Percentiles rank a stretch among this genome's conserved stretches.
Conservation (phyloP, 148 eudicot genomes). For the Rhododendron williamsianum region DNA sequence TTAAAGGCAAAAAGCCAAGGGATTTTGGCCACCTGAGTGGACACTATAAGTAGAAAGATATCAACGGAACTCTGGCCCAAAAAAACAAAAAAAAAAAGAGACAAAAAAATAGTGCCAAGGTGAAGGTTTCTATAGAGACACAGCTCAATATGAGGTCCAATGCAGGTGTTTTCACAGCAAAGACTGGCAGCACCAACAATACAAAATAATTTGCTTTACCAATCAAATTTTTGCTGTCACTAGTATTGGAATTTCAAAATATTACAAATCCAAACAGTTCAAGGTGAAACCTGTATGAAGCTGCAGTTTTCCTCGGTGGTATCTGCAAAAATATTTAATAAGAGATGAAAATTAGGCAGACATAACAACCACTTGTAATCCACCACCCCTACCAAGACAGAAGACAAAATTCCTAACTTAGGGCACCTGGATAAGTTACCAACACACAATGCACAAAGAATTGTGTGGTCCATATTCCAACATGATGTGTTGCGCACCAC, state of each 20-base stretch:
- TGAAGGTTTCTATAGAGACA: not conserved
- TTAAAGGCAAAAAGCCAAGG: not conserved
- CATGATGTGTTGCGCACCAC: not conserved
- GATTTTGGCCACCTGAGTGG: not conserved
- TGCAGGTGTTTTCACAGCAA: not conserved
- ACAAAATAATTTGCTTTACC: not conserved
- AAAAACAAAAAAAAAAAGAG: not conserved
- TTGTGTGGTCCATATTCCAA: not conserved
- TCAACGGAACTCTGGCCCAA: not conserved
- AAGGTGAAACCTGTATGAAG: slow-evolving; percentile 75
- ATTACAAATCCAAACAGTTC: not conserved
- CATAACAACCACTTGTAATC: not conserved
- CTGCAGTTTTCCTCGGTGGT: slow-evolving; percentile 93
- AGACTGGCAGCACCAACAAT: not conserved
- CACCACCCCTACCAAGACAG: not conserved
- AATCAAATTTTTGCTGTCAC: not conserved
- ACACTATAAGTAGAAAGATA: not conserved
- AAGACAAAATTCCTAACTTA: not conserved
- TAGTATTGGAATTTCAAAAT: not conserved
- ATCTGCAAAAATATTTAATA: slow-evolving; percentile 50
- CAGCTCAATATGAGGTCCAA: not conserved
- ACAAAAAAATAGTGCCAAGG: not conserved
- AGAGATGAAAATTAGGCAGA: slow-evolving; percentile 8
- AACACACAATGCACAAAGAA: not conserved
- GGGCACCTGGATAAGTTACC: not conserved